Base-by-base conservation (phyloP, 2,329 filamentous ascomycete species). In the Ceratocystis variospora region DNA sequence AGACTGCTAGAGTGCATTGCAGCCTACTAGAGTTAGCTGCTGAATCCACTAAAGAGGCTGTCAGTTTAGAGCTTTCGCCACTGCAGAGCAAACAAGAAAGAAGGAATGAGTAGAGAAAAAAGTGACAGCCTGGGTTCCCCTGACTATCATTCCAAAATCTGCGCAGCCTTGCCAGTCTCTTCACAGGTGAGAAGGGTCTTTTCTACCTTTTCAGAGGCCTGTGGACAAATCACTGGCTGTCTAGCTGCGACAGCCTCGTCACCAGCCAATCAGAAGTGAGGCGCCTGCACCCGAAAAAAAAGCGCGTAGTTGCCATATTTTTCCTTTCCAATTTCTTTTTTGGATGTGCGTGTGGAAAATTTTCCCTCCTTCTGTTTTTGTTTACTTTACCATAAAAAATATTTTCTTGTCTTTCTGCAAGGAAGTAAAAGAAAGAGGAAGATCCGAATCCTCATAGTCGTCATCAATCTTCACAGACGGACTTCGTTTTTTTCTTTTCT, bases 61-160 rank as follows among this genome's bases (percentile, higher is more conserved):
- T 37, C 33, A n/a, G 25, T 31, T 22, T 31, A 31, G 28, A 33
- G 25, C 7, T 31, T 59, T 59, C 37, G 55, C 55, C 55, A 59
- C 55, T 59, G 55, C 31, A 59, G 55, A 59, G 37, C 37, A 48
- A 19, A 10, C 5, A 48, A 19, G 17, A 19, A 48, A 48, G 45
- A 48, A 48, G 19, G 37, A 41, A 15, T 41, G 37, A 41, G 3
- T 7, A 53, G 12, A n/a, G 28, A 5, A 1, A 37, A 37, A 59
- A 59, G 25, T 59, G 55, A 59, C 55, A 59, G 55, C 55, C 28
- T 59, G 55, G 55, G 55, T 59, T 31, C 55, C 55, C 55, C 55
- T 59, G 55, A 59, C 28, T 33, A 37, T 31, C 28, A n/a, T 22
- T n/a, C n/a, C 4, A 53, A 4, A 8, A 19, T 53, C 48, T 12